Evolutionary conservation across 2,329 filamentous ascomycete species (phyloP).

Genomic region (Calonectria fujianensis): DNA sequence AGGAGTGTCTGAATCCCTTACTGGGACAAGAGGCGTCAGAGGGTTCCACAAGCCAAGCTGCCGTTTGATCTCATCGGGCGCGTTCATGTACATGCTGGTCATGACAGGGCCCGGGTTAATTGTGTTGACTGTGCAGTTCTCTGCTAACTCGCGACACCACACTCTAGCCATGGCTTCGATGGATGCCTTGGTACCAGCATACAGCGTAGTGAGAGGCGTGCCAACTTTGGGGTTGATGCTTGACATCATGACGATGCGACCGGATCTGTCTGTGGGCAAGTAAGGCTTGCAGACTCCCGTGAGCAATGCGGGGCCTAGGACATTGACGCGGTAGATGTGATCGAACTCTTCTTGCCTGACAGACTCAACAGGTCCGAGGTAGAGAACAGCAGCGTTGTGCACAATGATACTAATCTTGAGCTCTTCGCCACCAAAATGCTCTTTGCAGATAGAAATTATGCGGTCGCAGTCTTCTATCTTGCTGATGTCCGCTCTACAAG

Average conservation of each 20-base stretch:
- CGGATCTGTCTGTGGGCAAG: conserved; percentile 73
- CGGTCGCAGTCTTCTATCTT: conserved; percentile 72
- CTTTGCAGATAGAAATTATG: conserved; percentile 70
- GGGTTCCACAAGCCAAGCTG: conserved; percentile 61
- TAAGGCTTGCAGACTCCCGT: conserved; percentile 72
- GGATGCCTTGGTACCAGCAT: conserved; percentile 78
- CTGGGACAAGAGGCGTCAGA: conserved; percentile 69
- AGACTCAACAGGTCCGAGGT: conserved; percentile 66
- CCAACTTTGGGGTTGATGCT: conserved; percentile 72
- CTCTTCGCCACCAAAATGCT: conserved; percentile 63
- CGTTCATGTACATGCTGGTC: conserved; percentile 67
- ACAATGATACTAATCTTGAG: conserved; percentile 75
- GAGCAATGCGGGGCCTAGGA: conserved; percentile 74
- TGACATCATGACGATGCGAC: conserved; percentile 75
- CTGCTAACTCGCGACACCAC: conserved; percentile 75
- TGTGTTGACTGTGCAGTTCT: conserved; percentile 75
- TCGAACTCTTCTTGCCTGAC: conserved; percentile 71
- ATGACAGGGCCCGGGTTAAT: conserved; percentile 68
- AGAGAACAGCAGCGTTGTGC: conserved; percentile 74
- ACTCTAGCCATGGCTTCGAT: conserved; percentile 78
- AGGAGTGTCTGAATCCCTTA: conserved; percentile 55
- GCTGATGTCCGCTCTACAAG: conserved; percentile 78
- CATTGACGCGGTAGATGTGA: conserved; percentile 74
- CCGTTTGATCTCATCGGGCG: conserved; percentile 69
- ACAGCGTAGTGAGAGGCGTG: conserved; percentile 73